These are phyloP conservation scores for Chaetomium tenue DNA, from an alignment of 495 filamentous ascomycete genomes.

Conservation along the genomic window DNA sequence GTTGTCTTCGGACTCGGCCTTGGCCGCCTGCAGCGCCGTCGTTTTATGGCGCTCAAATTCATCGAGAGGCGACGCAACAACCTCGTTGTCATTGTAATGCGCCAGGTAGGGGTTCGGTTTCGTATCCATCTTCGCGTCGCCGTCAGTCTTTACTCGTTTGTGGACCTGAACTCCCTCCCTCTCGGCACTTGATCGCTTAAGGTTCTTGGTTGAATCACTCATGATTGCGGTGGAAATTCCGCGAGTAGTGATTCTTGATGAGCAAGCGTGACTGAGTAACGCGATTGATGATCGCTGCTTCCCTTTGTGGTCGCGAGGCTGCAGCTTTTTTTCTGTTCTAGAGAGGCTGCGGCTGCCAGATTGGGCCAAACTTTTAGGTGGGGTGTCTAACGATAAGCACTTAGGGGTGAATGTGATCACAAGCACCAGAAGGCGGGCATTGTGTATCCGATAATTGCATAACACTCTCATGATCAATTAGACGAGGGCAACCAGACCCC, in stretches of 20 bases:
- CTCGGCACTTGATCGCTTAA: constrained; percentile 37
- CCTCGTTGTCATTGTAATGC: constrained; percentile 74
- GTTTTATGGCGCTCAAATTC: constrained; percentile 75
- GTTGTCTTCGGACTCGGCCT: constrained; percentile 74
- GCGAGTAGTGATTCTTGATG: not conserved
- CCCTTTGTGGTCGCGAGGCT: constrained; percentile 20
- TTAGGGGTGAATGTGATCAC: not conserved
- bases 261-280: not conserved
- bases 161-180: constrained; percentile 31
- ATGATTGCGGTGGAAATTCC: constrained; percentile 7
- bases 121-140: constrained; percentile 33
- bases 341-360: constrained; percentile 12
- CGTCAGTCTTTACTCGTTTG: constrained; percentile 39
- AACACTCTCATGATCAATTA: not conserved
- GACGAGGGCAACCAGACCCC: constrained; percentile 2
- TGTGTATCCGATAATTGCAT: not conserved
- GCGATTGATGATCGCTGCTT: constrained; percentile 5
- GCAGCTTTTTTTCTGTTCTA: constrained; percentile 27
- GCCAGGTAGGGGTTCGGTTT: constrained; percentile 81
- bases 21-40: constrained; percentile 68
- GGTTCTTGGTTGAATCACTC: constrained; percentile 25
- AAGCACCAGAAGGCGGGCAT: too few species aligned
- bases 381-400: constrained; percentile 22
- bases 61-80: constrained; percentile 53
- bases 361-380: constrained; percentile 20